Evolutionary conservation across 1,284 basidiomycete species (phyloP).

Genomic region (Meira miltonrushii): DNA sequence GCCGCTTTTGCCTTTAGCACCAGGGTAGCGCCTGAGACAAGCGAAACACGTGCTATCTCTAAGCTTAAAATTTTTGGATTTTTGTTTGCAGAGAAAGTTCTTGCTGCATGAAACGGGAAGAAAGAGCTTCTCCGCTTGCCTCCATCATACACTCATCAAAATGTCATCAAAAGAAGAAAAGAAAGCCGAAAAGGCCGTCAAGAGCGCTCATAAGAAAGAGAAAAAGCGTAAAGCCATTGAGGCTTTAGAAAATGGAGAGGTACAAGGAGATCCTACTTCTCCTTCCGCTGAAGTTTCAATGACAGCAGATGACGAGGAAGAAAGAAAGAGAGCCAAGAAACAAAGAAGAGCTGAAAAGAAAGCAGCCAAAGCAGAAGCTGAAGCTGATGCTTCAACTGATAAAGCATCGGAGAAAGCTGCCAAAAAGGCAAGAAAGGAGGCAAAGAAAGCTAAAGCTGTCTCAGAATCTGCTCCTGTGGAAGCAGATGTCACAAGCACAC

Average conservation of each 20-base stretch:
- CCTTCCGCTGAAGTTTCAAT: neutral
- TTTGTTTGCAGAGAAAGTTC: neutral
- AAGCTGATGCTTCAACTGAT: conserved; percentile 25
- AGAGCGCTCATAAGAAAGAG: conserved; percentile 31
- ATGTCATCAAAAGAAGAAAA: conserved; percentile 14
- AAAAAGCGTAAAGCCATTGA: conserved; percentile 15
- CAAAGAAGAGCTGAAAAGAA: conserved; percentile 31
- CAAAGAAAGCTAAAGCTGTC: conserved; percentile 49
- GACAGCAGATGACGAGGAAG: conserved; percentile 5
- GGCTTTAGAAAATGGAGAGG: neutral
- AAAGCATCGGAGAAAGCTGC: conserved; percentile 32
- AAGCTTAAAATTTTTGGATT: neutral
- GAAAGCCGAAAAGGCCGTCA: conserved; percentile 21
- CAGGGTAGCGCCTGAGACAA: too few species aligned
- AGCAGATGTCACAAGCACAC: conserved; percentile 7
- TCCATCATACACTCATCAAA: neutral
- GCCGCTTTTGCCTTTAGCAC: too few species aligned
- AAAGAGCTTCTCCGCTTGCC: neutral
- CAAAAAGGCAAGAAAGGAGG: conserved; percentile 30
- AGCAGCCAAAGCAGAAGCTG: conserved; percentile 18
- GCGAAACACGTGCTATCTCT: too few species aligned
- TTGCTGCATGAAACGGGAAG: neutral
- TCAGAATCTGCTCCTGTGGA: conserved; percentile 16
- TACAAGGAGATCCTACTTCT: conserved; percentile 9
- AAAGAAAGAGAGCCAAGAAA: conserved; percentile 16